Percentiles rank a stretch among this genome's conserved stretches.
These are phyloP conservation scores for Tulasnella sp. DNA, from an alignment of 768 basidiomycete species.

Conservation along the genomic window DNA sequence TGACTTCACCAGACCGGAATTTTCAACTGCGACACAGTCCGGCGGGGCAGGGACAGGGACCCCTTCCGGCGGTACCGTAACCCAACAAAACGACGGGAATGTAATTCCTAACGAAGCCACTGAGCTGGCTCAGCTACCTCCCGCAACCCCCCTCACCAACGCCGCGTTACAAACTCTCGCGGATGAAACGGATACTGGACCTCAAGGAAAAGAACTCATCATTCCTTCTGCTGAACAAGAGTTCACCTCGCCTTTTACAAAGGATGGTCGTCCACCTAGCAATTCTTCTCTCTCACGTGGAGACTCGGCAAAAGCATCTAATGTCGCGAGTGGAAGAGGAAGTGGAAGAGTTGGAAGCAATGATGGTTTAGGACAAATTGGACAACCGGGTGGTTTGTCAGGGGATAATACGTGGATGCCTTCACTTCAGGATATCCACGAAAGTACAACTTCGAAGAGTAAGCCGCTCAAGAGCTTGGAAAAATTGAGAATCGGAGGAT, in stretches of 20 bases:
- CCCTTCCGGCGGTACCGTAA: neutral
- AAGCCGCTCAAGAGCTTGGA: slow-evolving; percentile 60
- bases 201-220: neutral
- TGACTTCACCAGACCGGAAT: slow-evolving; percentile 6
- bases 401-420: slow-evolving; percentile 33
- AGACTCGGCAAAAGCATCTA: too few relatives aligned
- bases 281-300: neutral
- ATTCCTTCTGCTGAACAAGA: slow-evolving; percentile 1
- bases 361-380: neutral
- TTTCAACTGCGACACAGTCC: slow-evolving; percentile 18
- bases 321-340: too few relatives aligned
- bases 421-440: slow-evolving; percentile 46
- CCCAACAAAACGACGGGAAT: slow-evolving; percentile 17
- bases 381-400: neutral
- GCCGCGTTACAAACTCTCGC: slow-evolving; percentile 9
- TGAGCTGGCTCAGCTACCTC: neutral
- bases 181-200: neutral
- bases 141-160: slow-evolving; percentile 9
- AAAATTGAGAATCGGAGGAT: slow-evolving; percentile 35
- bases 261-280: neutral
- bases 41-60: slow-evolving; percentile 4
- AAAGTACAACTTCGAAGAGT: slow-evolving; percentile 53
- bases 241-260: neutral
- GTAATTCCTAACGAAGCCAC: neutral
- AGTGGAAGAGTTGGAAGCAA: too few relatives aligned